Percentiles rank a stretch among this genome's conserved stretches.
phyloP scores from a whole-genome alignment of 441 rosid species.

The Sinapis alba region DNA sequence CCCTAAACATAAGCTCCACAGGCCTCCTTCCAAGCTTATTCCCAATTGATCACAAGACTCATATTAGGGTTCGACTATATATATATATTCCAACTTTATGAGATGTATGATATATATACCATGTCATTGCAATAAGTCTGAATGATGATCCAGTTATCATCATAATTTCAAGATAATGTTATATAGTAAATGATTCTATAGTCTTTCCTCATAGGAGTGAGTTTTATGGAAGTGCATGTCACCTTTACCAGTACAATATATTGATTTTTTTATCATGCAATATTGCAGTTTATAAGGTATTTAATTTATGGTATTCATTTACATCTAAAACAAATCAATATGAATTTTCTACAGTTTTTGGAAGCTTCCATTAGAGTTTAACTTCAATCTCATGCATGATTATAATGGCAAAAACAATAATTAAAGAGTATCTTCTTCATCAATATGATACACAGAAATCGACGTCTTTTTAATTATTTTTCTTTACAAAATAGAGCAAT shows the following conservation, averaged over 20 bases:
- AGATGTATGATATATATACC: constrained; percentile 26
- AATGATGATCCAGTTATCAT: constrained; percentile 26
- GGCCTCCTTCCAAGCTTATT: constrained; percentile 97
- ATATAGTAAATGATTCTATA: constrained; percentile 5
- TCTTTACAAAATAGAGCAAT: background rate
- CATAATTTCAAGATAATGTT: constrained; percentile 14
- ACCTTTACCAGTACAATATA: background rate
- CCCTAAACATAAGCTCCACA: constrained; percentile 73
- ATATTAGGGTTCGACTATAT: constrained; percentile 15
- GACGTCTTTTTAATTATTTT: background rate
- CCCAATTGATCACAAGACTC: constrained; percentile 58
- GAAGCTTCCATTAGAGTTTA: background rate
- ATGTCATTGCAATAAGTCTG: constrained; percentile 24
- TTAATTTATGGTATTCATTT: background rate
- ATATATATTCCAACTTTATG: constrained; percentile 18
- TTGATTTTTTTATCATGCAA: background rate
- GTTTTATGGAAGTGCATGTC: constrained; percentile 8
- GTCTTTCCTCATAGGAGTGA: constrained; percentile 7
- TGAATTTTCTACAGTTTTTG: background rate
- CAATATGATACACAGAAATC: background rate
- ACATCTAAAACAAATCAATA: background rate
- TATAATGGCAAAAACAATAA: background rate
- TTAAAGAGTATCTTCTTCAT: background rate
- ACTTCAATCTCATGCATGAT: background rate
- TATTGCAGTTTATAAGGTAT: background rate